Percentiles rank a stretch among this genome's conserved stretches.
Conservation (phyloP, 768 basidiomycete species). For the Sporobolomyces pararoseus region DNA sequence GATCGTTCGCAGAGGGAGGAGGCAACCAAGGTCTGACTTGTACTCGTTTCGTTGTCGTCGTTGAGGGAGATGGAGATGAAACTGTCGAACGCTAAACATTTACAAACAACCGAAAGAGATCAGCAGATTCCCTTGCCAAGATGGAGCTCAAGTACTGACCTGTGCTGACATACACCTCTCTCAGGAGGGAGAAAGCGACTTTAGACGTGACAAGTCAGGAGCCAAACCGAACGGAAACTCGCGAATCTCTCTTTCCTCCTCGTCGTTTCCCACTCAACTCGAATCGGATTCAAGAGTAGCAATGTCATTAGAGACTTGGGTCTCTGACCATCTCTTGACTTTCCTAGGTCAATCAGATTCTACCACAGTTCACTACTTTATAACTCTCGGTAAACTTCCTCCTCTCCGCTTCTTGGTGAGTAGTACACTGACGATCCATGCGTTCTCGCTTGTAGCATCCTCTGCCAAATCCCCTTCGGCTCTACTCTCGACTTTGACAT, state of each 20-base stretch:
- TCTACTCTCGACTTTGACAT: constrained; percentile 69
- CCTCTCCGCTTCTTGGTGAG: neutral
- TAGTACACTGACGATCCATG: neutral
- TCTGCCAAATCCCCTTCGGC: constrained; percentile 74
- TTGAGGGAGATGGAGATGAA: neutral
- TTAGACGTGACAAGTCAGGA: too few species aligned
- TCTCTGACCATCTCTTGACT: constrained; percentile 39
- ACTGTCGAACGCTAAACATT: neutral
- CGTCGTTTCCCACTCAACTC: too few species aligned
- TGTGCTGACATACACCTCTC: constrained; percentile 6
- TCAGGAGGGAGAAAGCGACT: too few species aligned
- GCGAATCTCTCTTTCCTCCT: too few species aligned
- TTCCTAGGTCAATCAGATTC: constrained; percentile 42
- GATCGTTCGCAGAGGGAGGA: constrained; percentile 1
- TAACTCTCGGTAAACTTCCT: constrained; percentile 29
- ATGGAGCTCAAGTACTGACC: neutral
- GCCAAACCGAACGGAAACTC: too few species aligned
- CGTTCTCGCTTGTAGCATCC: constrained; percentile 58
- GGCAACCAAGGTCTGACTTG: constrained; percentile 11
- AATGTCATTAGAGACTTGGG: constrained; percentile 38
- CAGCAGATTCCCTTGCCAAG: too few species aligned
- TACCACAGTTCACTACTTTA: constrained; percentile 42
- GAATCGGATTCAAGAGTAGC: too few species aligned
- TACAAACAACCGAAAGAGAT: neutral
- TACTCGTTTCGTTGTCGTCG: constrained; percentile 1